These are phyloP conservation scores for Cubamyces lactineus DNA, from an alignment of 768 basidiomycete genomes.

Conservation along the genomic window DNA sequence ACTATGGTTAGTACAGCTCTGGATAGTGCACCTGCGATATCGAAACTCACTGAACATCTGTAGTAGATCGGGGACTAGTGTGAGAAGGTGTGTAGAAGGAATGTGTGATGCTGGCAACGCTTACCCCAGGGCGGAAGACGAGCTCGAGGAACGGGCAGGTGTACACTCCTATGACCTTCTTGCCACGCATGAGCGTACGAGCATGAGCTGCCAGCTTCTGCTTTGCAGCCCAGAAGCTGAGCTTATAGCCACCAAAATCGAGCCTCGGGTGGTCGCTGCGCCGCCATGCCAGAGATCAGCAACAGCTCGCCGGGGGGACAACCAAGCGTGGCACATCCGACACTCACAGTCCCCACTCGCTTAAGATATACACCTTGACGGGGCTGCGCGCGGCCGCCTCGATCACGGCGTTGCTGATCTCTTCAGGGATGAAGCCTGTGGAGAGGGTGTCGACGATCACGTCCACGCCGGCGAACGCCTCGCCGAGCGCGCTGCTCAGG, in stretches of 20 bases:
- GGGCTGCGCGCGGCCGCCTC: slow-evolving; percentile 11
- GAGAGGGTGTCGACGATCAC: slow-evolving; percentile 25
- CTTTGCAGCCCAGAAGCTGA: slow-evolving; percentile 14
- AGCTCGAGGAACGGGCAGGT: slow-evolving; percentile 25
- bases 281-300: neutral
- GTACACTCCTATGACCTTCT: slow-evolving; percentile 28
- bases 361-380: slow-evolving; percentile 22
- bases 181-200: neutral
- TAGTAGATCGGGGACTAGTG: too few species aligned
- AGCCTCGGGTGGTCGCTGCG: slow-evolving; percentile 20
- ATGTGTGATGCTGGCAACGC: too few species aligned
- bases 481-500: slow-evolving; percentile 1
- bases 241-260: slow-evolving; percentile 19
- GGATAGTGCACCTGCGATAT: too few species aligned
- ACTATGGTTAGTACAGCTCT: neutral
- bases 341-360: slow-evolving; percentile 25
- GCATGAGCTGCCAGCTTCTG: neutral
- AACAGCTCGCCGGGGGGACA: too few species aligned
- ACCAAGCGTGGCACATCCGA: neutral
- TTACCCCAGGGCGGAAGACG: slow-evolving; percentile 18
- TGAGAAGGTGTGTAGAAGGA: too few species aligned
- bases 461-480: slow-evolving; percentile 28
- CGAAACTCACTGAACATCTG: too few species aligned
- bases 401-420: slow-evolving; percentile 4
- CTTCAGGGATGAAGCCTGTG: neutral